Base-by-base conservation (phyloP, 352 stramenopile species). In the Phytophthora agathidicida region DNA sequence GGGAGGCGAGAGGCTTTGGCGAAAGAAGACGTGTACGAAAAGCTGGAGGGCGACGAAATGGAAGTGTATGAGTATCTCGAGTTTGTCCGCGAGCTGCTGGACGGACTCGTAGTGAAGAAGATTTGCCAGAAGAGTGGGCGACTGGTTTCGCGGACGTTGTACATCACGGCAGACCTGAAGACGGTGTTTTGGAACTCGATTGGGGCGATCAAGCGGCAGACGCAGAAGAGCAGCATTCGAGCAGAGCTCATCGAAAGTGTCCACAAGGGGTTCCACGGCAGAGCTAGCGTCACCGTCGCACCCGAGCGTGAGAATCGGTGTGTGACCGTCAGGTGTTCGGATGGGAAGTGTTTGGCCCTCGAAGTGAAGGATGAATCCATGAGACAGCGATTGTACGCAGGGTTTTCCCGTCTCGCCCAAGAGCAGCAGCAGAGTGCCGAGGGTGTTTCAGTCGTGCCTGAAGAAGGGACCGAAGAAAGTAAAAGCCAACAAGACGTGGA, bases 51-150 rank as follows among this genome's bases (percentile, higher is more conserved):
- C 49, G 77, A 86, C 5, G 79, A 89, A 37, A 76, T 88, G 23
- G 63, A 82, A 22, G 75, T 78, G 47, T 86, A 86, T 56, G 79
- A 89, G 47, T 89, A 91, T 48, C 60, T 89, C 22, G 77, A 89
- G 65, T 91, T 91, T 45, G 65, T 91, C 2, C 77, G 76, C 20
- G 71, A 80, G 33, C 38, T 91, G 10, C 60, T 88, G 4, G 77
- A 89, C 22, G 82, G 80, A 10, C 68, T 85, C n/a, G 24, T 52
- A 9, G 27, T 91, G 31, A 88, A 83, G 48, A 89, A 89, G 38
- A 52, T 91, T 4, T 89, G 77, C 27, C 80, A 89, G 42, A 76
- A 75, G 39, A 89, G 77, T 50, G 61, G 60, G 7, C 79, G 76
- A n/a, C 61, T 88, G 2, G 75, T 87, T 17, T 85, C 78, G 37